Evolutionary conservation across 2,329 filamentous ascomycete genomes (phyloP).

Genomic region (Aspergillus sp.): DNA sequence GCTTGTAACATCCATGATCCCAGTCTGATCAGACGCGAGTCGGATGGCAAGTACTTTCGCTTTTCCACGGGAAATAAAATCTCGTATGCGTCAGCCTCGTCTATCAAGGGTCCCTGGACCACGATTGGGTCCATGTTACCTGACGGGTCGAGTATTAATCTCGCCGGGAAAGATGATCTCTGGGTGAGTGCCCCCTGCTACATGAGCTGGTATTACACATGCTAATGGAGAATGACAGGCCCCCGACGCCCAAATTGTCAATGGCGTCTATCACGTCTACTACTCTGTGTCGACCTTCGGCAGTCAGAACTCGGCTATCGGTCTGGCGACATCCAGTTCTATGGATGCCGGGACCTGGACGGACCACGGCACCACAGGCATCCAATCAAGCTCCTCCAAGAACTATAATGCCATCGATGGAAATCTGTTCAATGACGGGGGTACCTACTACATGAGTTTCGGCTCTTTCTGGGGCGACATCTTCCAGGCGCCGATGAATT

Average conservation of each 20-base stretch:
- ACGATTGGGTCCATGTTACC: conserved; percentile 47
- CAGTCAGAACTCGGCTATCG: conserved; percentile 60
- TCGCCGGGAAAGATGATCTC: conserved; percentile 47
- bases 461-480: conserved; percentile 68
- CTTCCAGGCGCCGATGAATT: conserved; percentile 55
- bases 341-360: conserved; percentile 37
- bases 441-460: conserved; percentile 55
- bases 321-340: conserved; percentile 50
- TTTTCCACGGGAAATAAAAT: conserved; percentile 54
- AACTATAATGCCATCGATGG: conserved; percentile 62
- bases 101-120: conserved; percentile 52
- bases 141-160: conserved; percentile 44
- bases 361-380: conserved; percentile 30
- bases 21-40: conserved; percentile 44
- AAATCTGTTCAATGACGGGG: conserved; percentile 47
- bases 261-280: conserved; percentile 61
- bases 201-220: not conserved
- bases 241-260: conserved; percentile 60
- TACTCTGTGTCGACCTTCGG: conserved; percentile 65
- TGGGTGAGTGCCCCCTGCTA: conserved; percentile 39
- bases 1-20: conserved; percentile 46
- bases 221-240: conserved; percentile 48
- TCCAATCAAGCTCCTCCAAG: conserved; percentile 38
- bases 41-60: conserved; percentile 52
- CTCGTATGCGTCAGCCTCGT: conserved; percentile 47